These are phyloP conservation scores for Posidonia australis DNA, from an alignment of 106 monocot species.

Conservation along the genomic window DNA sequence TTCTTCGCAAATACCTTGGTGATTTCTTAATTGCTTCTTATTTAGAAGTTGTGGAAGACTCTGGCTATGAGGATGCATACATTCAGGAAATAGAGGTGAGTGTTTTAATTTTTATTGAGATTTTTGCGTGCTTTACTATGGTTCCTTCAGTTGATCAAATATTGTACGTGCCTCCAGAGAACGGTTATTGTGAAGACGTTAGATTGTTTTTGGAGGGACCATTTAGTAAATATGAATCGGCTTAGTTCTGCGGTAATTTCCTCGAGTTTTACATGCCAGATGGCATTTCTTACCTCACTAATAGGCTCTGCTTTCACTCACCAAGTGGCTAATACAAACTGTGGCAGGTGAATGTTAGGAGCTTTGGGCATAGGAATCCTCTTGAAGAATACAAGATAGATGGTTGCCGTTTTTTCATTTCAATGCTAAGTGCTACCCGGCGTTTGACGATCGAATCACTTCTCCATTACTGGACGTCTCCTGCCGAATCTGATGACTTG, in stretches of 20 bases:
- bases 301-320: not conserved
- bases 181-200: conserved; percentile 82
- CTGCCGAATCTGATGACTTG: conserved; percentile 44
- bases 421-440: conserved; percentile 94
- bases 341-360: conserved; percentile 87
- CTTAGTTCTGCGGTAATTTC: conserved; percentile 79
- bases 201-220: conserved; percentile 89
- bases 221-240: conserved; percentile 97
- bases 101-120: not conserved
- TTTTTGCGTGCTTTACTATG: not conserved
- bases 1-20: conserved; percentile 91
- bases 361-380: conserved; percentile 97
- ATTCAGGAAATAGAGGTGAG: conserved; percentile 88
- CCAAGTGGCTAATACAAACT: too few relatives aligned
- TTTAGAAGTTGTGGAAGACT: conserved; percentile 56
- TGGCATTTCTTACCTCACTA: too few relatives aligned
- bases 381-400: conserved; percentile 99
- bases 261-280: too few relatives aligned
- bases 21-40: conserved; percentile 88
- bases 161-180: conserved; percentile 35
- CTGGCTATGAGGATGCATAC: conserved; percentile 78
- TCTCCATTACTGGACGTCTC: conserved; percentile 77
- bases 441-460: conserved; percentile 76
- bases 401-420: conserved; percentile 98
- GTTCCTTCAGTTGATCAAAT: not conserved